phyloP scores from a whole-genome alignment of 2,329 filamentous ascomycete genomes.

The Nigrospora sphaerica region DNA sequence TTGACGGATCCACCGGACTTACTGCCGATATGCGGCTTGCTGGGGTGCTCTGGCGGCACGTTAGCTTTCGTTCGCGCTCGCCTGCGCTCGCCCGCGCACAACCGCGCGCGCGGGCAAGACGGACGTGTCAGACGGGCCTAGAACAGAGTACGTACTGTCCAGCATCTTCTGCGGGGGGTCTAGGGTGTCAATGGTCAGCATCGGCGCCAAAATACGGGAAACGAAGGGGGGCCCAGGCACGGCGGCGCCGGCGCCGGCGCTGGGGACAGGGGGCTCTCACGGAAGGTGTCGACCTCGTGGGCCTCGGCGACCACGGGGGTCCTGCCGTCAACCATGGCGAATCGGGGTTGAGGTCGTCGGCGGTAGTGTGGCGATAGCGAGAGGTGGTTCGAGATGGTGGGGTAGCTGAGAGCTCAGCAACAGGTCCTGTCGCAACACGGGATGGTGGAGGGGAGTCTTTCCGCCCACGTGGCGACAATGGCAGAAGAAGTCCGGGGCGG shows the following conservation, averaged over 20 bases:
- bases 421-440: too few relatives aligned
- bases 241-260: too few relatives aligned
- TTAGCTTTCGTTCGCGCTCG: conserved; percentile 12
- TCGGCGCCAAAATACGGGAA: too few relatives aligned
- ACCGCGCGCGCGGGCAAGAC: background rate
- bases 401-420: too few relatives aligned
- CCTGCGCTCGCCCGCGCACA: background rate
- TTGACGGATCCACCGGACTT: conserved; percentile 24
- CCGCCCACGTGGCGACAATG: too few relatives aligned
- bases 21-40: conserved; percentile 61
- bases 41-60: conserved; percentile 52
- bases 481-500: too few relatives aligned
- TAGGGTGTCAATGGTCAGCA: conserved; percentile 15
- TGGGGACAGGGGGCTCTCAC: conserved; percentile 34
- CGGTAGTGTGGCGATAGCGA: too few relatives aligned
- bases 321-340: conserved; percentile 40
- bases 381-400: too few relatives aligned
- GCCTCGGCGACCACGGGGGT: conserved; percentile 64
- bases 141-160: conserved; percentile 45
- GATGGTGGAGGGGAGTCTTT: too few relatives aligned
- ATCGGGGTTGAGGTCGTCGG: too few relatives aligned
- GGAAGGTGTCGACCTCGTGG: conserved; percentile 68
- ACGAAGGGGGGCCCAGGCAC: too few relatives aligned
- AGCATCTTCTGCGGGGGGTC: conserved; percentile 62
- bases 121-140: background rate